Conservation (phyloP, 2,329 filamentous ascomycete species). For the Chrysoporthe puriensis region DNA sequence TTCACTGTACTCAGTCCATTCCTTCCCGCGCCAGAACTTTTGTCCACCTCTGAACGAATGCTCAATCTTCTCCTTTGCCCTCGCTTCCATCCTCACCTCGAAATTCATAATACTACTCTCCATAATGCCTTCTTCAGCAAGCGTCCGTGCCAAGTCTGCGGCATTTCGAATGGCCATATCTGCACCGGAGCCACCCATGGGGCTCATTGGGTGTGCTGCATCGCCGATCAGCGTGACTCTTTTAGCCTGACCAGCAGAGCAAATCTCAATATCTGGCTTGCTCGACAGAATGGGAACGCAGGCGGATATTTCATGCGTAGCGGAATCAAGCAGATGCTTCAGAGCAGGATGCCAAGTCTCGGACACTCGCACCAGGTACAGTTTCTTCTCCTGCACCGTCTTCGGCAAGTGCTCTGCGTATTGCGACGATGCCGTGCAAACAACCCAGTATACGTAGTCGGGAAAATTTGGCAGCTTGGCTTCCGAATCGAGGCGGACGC, state of each 20-base stretch:
- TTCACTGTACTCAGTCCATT: conserved; percentile 29
- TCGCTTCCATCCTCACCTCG: conserved; percentile 34
- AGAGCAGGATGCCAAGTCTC: conserved; percentile 36
- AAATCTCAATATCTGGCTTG: conserved; percentile 36
- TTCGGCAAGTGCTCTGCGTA: conserved; percentile 32
- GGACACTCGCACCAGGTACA: conserved; percentile 31
- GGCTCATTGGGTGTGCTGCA: conserved; percentile 34
- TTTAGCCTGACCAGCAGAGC: conserved; percentile 23
- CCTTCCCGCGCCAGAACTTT: conserved; percentile 34
- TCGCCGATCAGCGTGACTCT: conserved; percentile 33
- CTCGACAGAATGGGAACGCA: conserved; percentile 37
- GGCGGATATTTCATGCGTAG: conserved; percentile 32
- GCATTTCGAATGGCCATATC: conserved; percentile 37
- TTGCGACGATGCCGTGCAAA: conserved; percentile 35
- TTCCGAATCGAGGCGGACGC: conserved; percentile 29
- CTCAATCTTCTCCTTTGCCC: conserved; percentile 36
- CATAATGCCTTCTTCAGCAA: conserved; percentile 33
- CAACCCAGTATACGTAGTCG: conserved; percentile 36
- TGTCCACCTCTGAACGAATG: conserved; percentile 37
- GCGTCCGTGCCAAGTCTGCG: conserved; percentile 33
- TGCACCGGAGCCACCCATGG: conserved; percentile 37
- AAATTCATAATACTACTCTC: conserved; percentile 30
- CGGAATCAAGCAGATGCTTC: conserved; percentile 33
- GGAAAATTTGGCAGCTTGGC: conserved; percentile 32
- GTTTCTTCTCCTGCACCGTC: conserved; percentile 33